Conservation (phyloP, 2,329 filamentous ascomycete species). For the Microsporum audouinii region DNA sequence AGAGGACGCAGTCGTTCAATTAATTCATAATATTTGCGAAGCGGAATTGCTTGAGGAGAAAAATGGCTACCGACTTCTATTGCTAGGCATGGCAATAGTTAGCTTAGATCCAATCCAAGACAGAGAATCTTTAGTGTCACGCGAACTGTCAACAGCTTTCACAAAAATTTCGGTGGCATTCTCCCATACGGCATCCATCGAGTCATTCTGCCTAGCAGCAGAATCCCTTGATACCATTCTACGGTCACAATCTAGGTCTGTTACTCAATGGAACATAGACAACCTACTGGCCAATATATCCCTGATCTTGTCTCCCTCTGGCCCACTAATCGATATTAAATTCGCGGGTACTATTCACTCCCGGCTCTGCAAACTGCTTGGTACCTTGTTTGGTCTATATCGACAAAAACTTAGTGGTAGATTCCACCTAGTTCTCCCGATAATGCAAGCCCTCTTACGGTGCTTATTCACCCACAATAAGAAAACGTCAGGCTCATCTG, state of each 20-base stretch:
- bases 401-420: conserved; percentile 48
- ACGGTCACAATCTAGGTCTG: conserved; percentile 29
- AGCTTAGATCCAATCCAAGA: conserved; percentile 27
- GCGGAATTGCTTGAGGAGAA: conserved; percentile 23
- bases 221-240: conserved; percentile 32
- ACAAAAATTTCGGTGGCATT: conserved; percentile 26
- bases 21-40: conserved; percentile 24
- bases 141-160: conserved; percentile 28
- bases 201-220: conserved; percentile 30
- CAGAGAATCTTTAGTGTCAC: conserved; percentile 27
- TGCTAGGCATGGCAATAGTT: conserved; percentile 27
- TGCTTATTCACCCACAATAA: conserved; percentile 43
- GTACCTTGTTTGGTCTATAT: conserved; percentile 45
- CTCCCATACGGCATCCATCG: conserved; percentile 23
- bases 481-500: conserved; percentile 16
- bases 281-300: conserved; percentile 30
- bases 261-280: conserved; percentile 38
- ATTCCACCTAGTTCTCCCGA: conserved; percentile 46
- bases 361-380: conserved; percentile 44
- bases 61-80: conserved; percentile 24
- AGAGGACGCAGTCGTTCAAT: conserved; percentile 20
- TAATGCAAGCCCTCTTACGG: conserved; percentile 44
- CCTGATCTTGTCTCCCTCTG: conserved; percentile 25
- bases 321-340: conserved; percentile 23
- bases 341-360: conserved; percentile 38